These are phyloP conservation scores for Cladobotryum protrusum DNA, from an alignment of 2,329 filamentous ascomycete genomes.

Conservation along the genomic window DNA sequence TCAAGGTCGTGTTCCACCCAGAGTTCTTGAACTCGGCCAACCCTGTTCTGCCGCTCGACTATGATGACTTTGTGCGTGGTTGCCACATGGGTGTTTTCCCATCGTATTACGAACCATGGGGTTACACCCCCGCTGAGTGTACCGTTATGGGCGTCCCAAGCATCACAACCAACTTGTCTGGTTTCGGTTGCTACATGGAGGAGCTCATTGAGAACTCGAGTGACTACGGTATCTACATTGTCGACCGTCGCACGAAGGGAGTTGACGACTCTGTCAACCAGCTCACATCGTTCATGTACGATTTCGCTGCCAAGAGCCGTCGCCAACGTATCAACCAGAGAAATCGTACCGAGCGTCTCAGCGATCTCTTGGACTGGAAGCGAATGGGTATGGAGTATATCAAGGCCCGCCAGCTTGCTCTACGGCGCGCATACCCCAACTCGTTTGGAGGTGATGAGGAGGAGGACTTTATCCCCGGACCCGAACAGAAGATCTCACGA, in stretches of 20 bases:
- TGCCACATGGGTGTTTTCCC: slow-evolving; percentile 94
- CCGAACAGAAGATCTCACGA: slow-evolving; percentile 90
- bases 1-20: slow-evolving; percentile 97
- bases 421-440: slow-evolving; percentile 83
- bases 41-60: slow-evolving; percentile 90
- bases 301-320: slow-evolving; percentile 88
- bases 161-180: slow-evolving; percentile 95
- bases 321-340: slow-evolving; percentile 98
- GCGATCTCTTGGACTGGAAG: slow-evolving; percentile 97
- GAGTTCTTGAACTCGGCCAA: slow-evolving; percentile 96
- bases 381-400: slow-evolving; percentile 99
- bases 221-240: slow-evolving; percentile 98
- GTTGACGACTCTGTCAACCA: slow-evolving; percentile 98
- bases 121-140: slow-evolving; percentile 95
- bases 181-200: slow-evolving; percentile 99
- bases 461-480: slow-evolving; percentile 85
- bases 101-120: slow-evolving; percentile 99
- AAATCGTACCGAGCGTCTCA: slow-evolving; percentile 90
- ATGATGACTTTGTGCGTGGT: slow-evolving; percentile 96
- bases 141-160: slow-evolving; percentile 98
- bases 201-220: slow-evolving; percentile 96
- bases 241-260: slow-evolving; percentile 89
- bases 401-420: slow-evolving; percentile 88
- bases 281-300: slow-evolving; percentile 79
- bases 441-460: slow-evolving; percentile 78